Evolutionary conservation across 1,284 basidiomycete species (phyloP).

Genomic region (Cryptococcus sp.): DNA sequence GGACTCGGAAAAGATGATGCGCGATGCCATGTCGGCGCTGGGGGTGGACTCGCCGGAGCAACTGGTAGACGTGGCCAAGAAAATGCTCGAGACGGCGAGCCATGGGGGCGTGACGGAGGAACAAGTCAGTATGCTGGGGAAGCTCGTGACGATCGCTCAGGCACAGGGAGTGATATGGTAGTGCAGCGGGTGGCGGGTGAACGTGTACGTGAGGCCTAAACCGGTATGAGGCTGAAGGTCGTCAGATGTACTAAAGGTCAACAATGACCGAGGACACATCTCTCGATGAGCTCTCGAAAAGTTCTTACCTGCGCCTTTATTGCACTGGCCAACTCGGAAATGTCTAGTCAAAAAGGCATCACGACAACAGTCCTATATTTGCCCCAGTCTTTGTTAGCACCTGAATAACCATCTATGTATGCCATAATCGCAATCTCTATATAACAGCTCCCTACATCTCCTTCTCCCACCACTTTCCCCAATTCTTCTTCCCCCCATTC

Average conservation of each 20-base stretch:
- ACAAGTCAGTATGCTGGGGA: constrained; percentile 18
- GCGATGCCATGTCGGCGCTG: constrained; percentile 20
- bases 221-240: neutral
- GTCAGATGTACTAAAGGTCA: no score
- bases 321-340: no score
- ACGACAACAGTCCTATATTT: no score
- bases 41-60: constrained; percentile 19
- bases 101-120: constrained; percentile 21
- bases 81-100: constrained; percentile 21
- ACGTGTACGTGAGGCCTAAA: neutral
- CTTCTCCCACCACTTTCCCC: constrained; percentile 32
- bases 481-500: constrained; percentile 6
- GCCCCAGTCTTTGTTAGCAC: no score
- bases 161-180: constrained; percentile 13
- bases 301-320: no score
- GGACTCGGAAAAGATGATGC: constrained; percentile 14
- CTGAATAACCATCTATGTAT: no score
- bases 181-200: constrained; percentile 7
- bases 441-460: constrained; percentile 14
- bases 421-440: neutral
- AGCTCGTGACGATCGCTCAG: constrained; percentile 17
- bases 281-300: no score
- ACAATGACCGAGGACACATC: no score
- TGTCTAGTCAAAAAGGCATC: no score
- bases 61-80: constrained; percentile 19